A percentile compares a stretch with the other conserved stretches of the same genome.
These are phyloP conservation scores for Drechslerella coelobrocha DNA, from an alignment of 2,329 filamentous ascomycete species.

Conservation along the genomic window DNA sequence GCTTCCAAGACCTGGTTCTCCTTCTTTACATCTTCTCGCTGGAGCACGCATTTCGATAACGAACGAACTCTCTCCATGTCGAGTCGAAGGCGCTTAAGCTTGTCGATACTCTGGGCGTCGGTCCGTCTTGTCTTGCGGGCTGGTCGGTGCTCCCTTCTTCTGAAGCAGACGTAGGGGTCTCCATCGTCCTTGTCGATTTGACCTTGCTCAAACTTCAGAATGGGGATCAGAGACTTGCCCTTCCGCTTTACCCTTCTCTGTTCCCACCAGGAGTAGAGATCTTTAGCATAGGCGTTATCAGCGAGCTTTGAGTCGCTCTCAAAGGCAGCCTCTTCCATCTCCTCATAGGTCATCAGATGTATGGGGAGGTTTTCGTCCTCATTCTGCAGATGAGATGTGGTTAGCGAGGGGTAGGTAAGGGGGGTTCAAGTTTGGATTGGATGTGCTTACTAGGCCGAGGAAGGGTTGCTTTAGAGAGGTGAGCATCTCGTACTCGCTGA, in stretches of 20 bases:
- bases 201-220: constrained; percentile 90
- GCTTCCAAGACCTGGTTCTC: constrained; percentile 78
- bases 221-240: constrained; percentile 76
- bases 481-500: constrained; percentile 93
- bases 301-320: constrained; percentile 45
- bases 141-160: constrained; percentile 89
- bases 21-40: constrained; percentile 79
- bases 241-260: constrained; percentile 69
- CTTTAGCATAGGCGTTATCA: constrained; percentile 36
- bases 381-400: not conserved
- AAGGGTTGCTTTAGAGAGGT: constrained; percentile 83
- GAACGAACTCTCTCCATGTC: constrained; percentile 89
- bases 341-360: constrained; percentile 74
- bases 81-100: constrained; percentile 85
- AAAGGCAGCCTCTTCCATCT: constrained; percentile 68
- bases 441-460: constrained; percentile 64
- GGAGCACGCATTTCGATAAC: constrained; percentile 76
- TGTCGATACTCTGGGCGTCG: constrained; percentile 92
- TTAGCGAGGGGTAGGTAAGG: not conserved
- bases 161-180: constrained; percentile 98
- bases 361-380: constrained; percentile 74
- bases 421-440: not conserved
- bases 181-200: constrained; percentile 86
- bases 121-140: constrained; percentile 92
- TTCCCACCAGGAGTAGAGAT: constrained; percentile 71